Evolutionary conservation across 495 filamentous ascomycete species (phyloP).

Genomic region (Platismatia glauca): DNA sequence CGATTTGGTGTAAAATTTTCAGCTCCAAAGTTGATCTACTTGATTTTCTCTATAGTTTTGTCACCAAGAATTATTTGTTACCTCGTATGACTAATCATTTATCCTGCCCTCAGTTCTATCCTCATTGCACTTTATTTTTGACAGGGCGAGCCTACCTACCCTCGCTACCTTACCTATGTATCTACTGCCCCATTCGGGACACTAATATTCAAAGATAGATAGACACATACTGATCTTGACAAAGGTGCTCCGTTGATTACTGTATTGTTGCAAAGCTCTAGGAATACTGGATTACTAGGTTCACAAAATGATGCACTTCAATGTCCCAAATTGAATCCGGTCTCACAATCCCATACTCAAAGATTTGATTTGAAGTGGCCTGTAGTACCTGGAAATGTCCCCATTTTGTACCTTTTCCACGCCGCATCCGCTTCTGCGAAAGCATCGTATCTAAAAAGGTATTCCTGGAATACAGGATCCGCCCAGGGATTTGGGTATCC

Average conservation of each 20-base stretch:
- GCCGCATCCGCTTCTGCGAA: conserved; percentile 36
- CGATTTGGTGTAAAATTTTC: too few species aligned
- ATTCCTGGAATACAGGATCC: conserved; percentile 39
- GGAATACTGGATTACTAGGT: not conserved
- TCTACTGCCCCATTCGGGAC: too few species aligned
- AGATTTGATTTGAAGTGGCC: conserved; percentile 10
- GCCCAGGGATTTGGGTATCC: conserved; percentile 41
- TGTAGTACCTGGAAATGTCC: conserved; percentile 9
- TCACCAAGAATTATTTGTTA: too few species aligned
- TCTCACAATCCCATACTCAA: not conserved
- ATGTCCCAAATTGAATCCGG: not conserved
- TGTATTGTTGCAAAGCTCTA: not conserved
- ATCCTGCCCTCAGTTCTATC: too few species aligned
- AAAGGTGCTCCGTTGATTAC: not conserved
- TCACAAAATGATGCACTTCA: not conserved
- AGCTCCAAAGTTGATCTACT: too few species aligned
- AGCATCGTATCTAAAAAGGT: conserved; percentile 43
- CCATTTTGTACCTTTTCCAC: conserved; percentile 27
- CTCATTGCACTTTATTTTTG: too few species aligned
- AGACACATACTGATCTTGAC: not conserved
- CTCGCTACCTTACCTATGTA: too few species aligned
- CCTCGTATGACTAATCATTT: too few species aligned
- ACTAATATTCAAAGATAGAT: not conserved
- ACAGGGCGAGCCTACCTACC: too few species aligned
- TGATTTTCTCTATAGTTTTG: too few species aligned